phyloP scores from a whole-genome alignment of 2,329 filamentous ascomycete genomes.

The Colletotrichum higginsianum region DNA sequence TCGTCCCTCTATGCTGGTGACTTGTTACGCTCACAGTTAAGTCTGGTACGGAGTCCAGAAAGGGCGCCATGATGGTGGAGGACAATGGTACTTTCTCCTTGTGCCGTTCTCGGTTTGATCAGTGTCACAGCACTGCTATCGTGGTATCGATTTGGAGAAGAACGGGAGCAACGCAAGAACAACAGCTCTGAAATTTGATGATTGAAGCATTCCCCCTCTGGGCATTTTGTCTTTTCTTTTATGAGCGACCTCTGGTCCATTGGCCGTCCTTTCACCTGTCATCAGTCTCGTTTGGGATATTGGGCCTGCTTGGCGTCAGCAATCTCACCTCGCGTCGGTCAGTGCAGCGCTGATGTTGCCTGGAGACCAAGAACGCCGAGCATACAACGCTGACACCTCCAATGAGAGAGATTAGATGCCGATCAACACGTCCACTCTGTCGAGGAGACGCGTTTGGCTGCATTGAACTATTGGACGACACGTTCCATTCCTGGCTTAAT shows the following conservation, averaged over 20 bases:
- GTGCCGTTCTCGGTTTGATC: not conserved
- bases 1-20: too few relatives aligned
- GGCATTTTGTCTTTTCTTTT: too few relatives aligned
- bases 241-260: not conserved
- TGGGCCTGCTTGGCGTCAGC: constrained; percentile 5
- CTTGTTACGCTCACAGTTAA: not conserved
- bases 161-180: not conserved
- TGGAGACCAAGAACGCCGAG: too few relatives aligned
- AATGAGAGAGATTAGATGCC: not conserved
- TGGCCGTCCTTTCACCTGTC: not conserved
- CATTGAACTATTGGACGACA: constrained; percentile 13
- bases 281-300: too few relatives aligned
- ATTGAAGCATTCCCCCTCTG: not conserved
- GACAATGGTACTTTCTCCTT: too few relatives aligned
- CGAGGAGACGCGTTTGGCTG: not conserved
- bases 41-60: not conserved
- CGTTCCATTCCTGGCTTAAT: not conserved
- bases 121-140: too few relatives aligned
- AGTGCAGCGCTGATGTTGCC: not conserved
- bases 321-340: not conserved
- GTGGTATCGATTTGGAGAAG: too few relatives aligned
- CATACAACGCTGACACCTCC: not conserved
- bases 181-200: too few relatives aligned
- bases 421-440: not conserved
- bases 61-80: constrained; percentile 4